Evolutionary conservation across 2,329 filamentous ascomycete species (phyloP).

Genomic region (Aureobasidium sp.): DNA sequence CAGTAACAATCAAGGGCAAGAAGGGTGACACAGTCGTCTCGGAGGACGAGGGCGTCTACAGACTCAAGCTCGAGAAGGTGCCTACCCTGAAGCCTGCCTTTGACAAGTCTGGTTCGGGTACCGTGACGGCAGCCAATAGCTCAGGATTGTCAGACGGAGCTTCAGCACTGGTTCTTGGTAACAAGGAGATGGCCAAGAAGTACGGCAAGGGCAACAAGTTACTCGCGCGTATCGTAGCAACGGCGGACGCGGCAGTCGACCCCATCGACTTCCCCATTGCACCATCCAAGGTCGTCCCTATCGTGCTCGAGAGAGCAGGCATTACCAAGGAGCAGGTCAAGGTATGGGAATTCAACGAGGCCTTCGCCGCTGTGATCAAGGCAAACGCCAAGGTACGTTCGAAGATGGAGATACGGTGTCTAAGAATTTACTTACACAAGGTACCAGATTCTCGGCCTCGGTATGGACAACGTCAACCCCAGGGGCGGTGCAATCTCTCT

Average conservation of each 20-base stretch:
- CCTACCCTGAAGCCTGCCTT: conserved; percentile 86
- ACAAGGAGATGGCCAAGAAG: conserved; percentile 69
- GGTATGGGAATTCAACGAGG: conserved; percentile 98
- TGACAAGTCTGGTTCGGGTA: conserved; percentile 74
- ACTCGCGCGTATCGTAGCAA: conserved; percentile 76
- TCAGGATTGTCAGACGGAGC: conserved; percentile 94
- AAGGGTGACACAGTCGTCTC: conserved; percentile 76
- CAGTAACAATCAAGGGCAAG: conserved; percentile 74
- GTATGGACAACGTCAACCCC: conserved; percentile 74
- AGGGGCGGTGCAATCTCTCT: conserved; percentile 87
- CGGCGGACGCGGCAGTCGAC: conserved; percentile 84
- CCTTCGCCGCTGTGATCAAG: conserved; percentile 91
- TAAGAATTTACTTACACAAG: conserved; percentile 17
- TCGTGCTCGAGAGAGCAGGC: conserved; percentile 80
- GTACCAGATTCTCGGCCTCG: conserved; percentile 67
- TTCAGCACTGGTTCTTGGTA: conserved; percentile 79
- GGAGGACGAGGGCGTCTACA: conserved; percentile 83
- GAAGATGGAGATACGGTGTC: not conserved
- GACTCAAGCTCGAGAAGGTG: conserved; percentile 81
- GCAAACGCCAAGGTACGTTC: conserved; percentile 72
- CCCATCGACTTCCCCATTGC: conserved; percentile 92
- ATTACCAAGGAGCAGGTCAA: conserved; percentile 88
- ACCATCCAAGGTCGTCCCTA: conserved; percentile 83
- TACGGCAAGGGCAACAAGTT: conserved; percentile 73
- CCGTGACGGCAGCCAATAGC: conserved; percentile 89